Evolutionary conservation across 805 yeast species (phyloP).

Genomic region (Saccharomycopsis sp.): DNA sequence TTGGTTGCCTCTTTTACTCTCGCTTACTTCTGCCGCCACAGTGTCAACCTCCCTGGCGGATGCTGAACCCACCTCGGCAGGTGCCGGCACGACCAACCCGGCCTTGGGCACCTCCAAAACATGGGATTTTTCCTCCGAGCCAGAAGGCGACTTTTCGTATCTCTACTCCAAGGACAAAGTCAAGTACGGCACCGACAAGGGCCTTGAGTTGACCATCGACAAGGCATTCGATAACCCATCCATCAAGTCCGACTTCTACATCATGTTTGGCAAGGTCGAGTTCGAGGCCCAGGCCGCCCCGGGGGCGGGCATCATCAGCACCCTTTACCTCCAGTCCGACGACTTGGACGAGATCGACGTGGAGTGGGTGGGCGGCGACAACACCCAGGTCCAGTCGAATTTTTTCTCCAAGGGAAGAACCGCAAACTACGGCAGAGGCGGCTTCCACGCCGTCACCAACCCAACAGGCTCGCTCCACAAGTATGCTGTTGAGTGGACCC

Average conservation of each 20-base stretch:
- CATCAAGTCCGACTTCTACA: conserved; percentile 64
- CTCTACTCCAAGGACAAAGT: background rate
- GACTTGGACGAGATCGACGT: conserved; percentile 85
- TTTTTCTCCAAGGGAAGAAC: conserved; percentile 76
- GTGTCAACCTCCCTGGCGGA: too few species aligned
- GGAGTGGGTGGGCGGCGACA: conserved; percentile 82
- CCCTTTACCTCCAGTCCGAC: conserved; percentile 58
- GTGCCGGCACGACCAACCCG: conserved; percentile 7
- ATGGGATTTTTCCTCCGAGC: conserved; percentile 10
- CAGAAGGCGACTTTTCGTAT: conserved; percentile 4
- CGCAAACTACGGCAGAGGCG: conserved; percentile 72
- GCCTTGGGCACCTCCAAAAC: conserved; percentile 17
- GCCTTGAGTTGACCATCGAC: conserved; percentile 50
- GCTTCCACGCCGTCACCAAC: conserved; percentile 46
- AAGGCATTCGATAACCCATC: conserved; percentile 72
- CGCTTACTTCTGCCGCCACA: conserved; percentile 1
- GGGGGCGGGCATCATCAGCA: conserved; percentile 79
- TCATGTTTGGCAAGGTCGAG: conserved; percentile 84
- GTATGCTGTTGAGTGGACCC: conserved; percentile 80
- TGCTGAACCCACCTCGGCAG: conserved; percentile 2
- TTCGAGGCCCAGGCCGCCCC: conserved; percentile 60
- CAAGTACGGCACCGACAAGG: conserved; percentile 37
- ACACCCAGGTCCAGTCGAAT: conserved; percentile 64
- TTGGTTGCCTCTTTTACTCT: conserved; percentile 3
- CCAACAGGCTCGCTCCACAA: conserved; percentile 60